Base-by-base conservation (phyloP, 805 yeast species). In the Kodamaea restingae region DNA sequence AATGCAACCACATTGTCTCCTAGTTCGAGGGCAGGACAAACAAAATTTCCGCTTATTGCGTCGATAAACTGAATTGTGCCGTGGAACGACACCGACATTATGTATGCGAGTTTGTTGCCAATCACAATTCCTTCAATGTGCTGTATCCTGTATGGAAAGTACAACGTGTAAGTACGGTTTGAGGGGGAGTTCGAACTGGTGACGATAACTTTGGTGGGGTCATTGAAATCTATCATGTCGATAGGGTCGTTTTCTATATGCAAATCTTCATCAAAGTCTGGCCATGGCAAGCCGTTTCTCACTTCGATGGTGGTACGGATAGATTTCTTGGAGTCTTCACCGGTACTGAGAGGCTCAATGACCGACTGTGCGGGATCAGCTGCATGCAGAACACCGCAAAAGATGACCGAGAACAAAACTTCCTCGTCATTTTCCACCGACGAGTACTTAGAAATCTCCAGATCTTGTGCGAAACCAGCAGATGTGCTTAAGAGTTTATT, bases 51-150 rank as follows among this genome's bases (percentile, higher is more conserved):
- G 5, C 69, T 47, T 5, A 59, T 55, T 0, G 73, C 63, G 1
- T 73, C 56, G 6, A 72, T 48, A 0, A 78, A 46, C 43, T 73
- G 70, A 10, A 81, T 48, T 0, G 76, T 58, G 0, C 88, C 88
- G 21, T 71, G 65, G 34, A 80, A 80, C 0, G 86, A 78, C 0
- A 81, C 68, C 15, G 79, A 53, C 8, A 73, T 73, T 66, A 81
- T 74, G 49, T 64, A 78, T 11, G 52, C 48, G 7, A 67, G 61
- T 17, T 50, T 49, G 3, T 58, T 53, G 26, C 56, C 59, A 18
- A 71, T 39, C 4, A 62, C 43, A 4, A 68, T 41, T 2, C 73
- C 72, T 2, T 61, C 41, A n/a, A 70, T 73, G 35, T 78, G 73
- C 26, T 75, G 72, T 25, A 73, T 72, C 38, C 66, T 69, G 32